Evolutionary conservation across 225 moss, liverwort and hornwort genomes (phyloP).

Genomic region (Pseudisothecium myosuroides): DNA sequence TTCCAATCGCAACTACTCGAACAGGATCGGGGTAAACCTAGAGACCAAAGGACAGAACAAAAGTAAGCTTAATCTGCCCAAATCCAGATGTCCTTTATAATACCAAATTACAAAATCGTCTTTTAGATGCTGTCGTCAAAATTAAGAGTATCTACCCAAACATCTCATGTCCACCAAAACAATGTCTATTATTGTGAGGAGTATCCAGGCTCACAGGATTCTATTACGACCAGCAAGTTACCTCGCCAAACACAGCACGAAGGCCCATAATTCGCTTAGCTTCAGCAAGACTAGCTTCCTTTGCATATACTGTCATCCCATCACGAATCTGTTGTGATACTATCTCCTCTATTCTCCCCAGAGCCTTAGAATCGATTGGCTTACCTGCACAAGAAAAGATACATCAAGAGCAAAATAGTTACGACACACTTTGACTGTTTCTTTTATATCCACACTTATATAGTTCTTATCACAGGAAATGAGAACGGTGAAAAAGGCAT

Average conservation of each 20-base stretch:
- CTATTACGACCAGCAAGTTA: background rate
- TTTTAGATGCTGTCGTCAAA: background rate
- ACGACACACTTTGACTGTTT: background rate
- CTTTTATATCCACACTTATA: background rate
- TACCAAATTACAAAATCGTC: background rate
- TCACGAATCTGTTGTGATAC: slow-evolving; percentile 40
- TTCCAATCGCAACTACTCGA: slow-evolving; percentile 43
- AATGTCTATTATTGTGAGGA: background rate
- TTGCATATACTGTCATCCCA: slow-evolving; percentile 36
- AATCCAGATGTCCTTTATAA: background rate
- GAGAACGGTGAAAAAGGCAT: background rate
- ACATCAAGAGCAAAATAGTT: background rate
- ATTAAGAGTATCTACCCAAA: background rate
- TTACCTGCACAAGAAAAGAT: slow-evolving; percentile 16
- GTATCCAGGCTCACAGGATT: background rate
- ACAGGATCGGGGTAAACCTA: slow-evolving; percentile 57
- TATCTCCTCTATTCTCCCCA: slow-evolving; percentile 38
- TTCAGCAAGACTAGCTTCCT: slow-evolving; percentile 56
- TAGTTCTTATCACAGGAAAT: background rate
- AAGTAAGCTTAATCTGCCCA: background rate
- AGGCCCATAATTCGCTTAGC: slow-evolving; percentile 50
- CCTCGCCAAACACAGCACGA: slow-evolving; percentile 58
- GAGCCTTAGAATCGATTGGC: slow-evolving; percentile 39
- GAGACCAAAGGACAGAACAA: background rate
- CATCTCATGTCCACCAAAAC: background rate